phyloP scores from a whole-genome alignment of 1,139 yeast genomes.

The Hansenula sp. region DNA sequence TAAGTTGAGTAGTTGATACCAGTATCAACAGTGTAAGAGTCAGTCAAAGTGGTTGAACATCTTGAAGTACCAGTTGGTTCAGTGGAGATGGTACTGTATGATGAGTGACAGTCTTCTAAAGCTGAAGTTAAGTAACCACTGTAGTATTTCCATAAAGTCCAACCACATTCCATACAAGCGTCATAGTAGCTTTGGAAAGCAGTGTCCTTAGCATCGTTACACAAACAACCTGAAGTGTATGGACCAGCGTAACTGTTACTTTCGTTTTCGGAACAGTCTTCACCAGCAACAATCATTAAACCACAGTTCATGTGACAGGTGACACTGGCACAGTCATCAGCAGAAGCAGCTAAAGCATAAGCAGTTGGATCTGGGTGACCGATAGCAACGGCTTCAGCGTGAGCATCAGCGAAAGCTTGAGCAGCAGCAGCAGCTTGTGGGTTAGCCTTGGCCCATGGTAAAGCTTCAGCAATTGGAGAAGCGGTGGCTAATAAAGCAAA shows the following conservation, averaged over 20 bases:
- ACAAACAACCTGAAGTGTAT: constrained; percentile 14
- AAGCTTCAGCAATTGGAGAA: constrained; percentile 10
- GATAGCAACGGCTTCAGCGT: constrained; percentile 3
- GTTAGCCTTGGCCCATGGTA: constrained; percentile 1
- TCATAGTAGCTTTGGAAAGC: constrained; percentile 18
- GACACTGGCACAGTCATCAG: constrained; percentile 11
- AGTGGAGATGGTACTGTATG: constrained; percentile 12
- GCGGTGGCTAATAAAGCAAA: constrained; percentile 8
- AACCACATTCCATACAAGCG: constrained; percentile 27
- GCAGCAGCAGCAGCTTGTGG: constrained; percentile 7
- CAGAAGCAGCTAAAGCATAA: constrained; percentile 7
- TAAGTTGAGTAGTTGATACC: constrained; percentile 11
- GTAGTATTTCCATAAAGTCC: constrained; percentile 28
- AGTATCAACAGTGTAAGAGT: constrained; percentile 12
- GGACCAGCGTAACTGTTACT: constrained; percentile 7
- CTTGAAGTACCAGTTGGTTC: constrained; percentile 25
- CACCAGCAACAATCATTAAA: constrained; percentile 18
- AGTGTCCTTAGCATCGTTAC: constrained; percentile 18
- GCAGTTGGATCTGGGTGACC: constrained; percentile 8
- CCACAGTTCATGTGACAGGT: constrained; percentile 20
- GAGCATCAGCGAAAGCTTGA: constrained; percentile 1
- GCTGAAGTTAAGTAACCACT: constrained; percentile 21
- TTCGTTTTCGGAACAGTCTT: constrained; percentile 9
- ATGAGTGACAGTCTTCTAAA: constrained; percentile 17
- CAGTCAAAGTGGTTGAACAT: constrained; percentile 18